These are phyloP conservation scores for Trichoderma virens DNA, from an alignment of 495 filamentous ascomycete genomes.

Conservation along the genomic window DNA sequence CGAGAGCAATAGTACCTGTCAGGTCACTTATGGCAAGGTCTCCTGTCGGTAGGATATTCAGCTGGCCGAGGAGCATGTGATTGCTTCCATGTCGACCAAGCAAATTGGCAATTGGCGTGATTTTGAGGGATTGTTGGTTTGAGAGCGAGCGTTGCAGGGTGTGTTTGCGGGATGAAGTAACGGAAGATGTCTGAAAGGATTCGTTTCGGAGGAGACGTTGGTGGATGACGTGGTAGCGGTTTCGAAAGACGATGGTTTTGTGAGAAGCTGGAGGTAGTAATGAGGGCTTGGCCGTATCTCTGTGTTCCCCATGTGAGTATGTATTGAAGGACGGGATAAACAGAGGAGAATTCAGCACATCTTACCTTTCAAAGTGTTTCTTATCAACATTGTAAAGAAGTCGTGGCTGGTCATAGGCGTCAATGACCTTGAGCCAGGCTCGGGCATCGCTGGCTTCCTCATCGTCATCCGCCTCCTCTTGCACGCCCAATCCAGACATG, in stretches of 20 bases:
- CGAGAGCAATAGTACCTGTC: slow-evolving; percentile 78
- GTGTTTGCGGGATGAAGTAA: slow-evolving; percentile 40
- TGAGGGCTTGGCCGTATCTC: slow-evolving; percentile 56
- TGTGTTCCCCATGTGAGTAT: slow-evolving; percentile 18
- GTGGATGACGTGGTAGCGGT: slow-evolving; percentile 83
- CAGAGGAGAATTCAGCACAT: background rate
- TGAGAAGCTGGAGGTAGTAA: slow-evolving; percentile 72
- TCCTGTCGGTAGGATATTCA: slow-evolving; percentile 76
- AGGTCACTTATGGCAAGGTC: slow-evolving; percentile 73
- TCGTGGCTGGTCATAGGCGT: slow-evolving; percentile 80
- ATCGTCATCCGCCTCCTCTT: slow-evolving; percentile 54
- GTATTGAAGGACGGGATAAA: background rate
- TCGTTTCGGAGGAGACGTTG: slow-evolving; percentile 89
- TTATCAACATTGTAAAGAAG: slow-evolving; percentile 77
- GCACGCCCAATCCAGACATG: slow-evolving; percentile 50
- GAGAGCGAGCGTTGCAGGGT: slow-evolving; percentile 48
- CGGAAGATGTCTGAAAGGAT: slow-evolving; percentile 74
- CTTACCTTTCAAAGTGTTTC: slow-evolving; percentile 79
- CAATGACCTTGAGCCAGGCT: slow-evolving; percentile 69
- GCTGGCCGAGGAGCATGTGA: slow-evolving; percentile 80
- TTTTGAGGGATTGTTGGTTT: slow-evolving; percentile 65
- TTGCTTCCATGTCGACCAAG: slow-evolving; percentile 78
- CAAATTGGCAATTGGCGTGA: slow-evolving; percentile 89
- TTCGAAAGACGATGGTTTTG: slow-evolving; percentile 78
- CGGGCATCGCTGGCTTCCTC: slow-evolving; percentile 54